A percentile compares a stretch with the other conserved stretches of the same genome.
Evolutionary conservation across 805 yeast genomes (phyloP).

Genomic region (Hanseniaspora singularis): DNA sequence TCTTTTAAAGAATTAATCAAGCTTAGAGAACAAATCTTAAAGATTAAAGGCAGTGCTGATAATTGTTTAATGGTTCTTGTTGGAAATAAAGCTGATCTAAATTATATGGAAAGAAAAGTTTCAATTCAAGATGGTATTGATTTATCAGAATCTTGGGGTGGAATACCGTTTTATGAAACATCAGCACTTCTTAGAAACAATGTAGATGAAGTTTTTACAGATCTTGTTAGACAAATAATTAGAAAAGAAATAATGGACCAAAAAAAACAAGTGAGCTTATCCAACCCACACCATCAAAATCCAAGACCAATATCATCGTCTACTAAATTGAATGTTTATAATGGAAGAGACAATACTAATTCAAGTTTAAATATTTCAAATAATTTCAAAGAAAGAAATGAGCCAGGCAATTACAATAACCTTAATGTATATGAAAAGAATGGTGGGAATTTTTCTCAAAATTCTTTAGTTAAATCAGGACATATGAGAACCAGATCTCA

Average conservation of each 20-base stretch:
- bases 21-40: constrained; percentile 68
- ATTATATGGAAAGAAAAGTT: constrained; percentile 53
- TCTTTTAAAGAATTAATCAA: constrained; percentile 69
- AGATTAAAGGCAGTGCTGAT: constrained; percentile 62
- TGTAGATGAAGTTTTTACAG: constrained; percentile 82
- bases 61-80: constrained; percentile 77
- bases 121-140: constrained; percentile 71
- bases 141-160: constrained; percentile 76
- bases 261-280: constrained; percentile 7
- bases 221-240: constrained; percentile 75
- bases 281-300: too few relatives aligned
- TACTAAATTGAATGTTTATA: not conserved
- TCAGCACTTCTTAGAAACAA: constrained; percentile 84
- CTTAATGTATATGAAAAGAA: not conserved
- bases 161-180: constrained; percentile 83
- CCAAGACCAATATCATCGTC: too few relatives aligned
- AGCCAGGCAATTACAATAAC: not conserved
- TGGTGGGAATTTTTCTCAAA: constrained; percentile 5
- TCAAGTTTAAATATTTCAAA: not conserved
- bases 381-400: not conserved
- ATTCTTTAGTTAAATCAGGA: constrained; percentile 9
- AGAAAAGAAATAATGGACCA: constrained; percentile 27
- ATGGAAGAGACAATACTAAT: not conserved
- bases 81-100: constrained; percentile 83
- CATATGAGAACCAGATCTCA: constrained; percentile 15